Conservation (phyloP, 305 asterid genomes). For the Fraxinus albicans region DNA sequence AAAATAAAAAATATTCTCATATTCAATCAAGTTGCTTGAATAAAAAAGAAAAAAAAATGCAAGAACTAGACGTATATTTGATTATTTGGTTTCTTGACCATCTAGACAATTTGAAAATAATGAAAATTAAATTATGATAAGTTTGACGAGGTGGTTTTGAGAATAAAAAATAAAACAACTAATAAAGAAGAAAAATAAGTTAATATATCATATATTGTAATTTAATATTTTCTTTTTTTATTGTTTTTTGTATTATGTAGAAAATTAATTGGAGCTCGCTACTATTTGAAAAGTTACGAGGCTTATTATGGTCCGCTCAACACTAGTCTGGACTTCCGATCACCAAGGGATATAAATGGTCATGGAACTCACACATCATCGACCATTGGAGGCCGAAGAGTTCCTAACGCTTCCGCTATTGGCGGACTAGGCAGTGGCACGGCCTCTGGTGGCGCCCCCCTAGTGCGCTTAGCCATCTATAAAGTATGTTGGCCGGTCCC, state of each 20-base stretch:
- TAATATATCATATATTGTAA: not conserved
- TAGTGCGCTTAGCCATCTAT: constrained; percentile 42
- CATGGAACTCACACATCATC: constrained; percentile 48
- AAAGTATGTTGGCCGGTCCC: constrained; percentile 50
- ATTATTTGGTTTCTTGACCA: not conserved
- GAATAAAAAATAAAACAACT: not conserved
- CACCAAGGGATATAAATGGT: constrained; percentile 32
- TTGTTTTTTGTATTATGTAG: constrained; percentile 2
- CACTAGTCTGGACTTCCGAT: constrained; percentile 14
- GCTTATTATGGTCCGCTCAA: constrained; percentile 22
- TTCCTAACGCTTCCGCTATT: constrained; percentile 30
- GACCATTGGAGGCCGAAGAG: constrained; percentile 41
- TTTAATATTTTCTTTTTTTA: no score
- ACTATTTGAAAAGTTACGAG: constrained; percentile 35
- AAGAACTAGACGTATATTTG: not conserved
- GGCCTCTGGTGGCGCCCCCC: constrained; percentile 47
- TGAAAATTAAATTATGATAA: no score
- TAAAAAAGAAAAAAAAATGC: not conserved
- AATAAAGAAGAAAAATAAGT: not conserved
- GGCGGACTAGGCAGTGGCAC: constrained; percentile 42
- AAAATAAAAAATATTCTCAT: not conserved
- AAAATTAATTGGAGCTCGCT: constrained; percentile 45
- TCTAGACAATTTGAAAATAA: not conserved
- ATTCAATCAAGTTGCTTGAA: not conserved
- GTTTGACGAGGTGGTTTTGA: not conserved